Conservation (phyloP, 306 rosid genomes). For the Dalbergia cochinchinensis region DNA sequence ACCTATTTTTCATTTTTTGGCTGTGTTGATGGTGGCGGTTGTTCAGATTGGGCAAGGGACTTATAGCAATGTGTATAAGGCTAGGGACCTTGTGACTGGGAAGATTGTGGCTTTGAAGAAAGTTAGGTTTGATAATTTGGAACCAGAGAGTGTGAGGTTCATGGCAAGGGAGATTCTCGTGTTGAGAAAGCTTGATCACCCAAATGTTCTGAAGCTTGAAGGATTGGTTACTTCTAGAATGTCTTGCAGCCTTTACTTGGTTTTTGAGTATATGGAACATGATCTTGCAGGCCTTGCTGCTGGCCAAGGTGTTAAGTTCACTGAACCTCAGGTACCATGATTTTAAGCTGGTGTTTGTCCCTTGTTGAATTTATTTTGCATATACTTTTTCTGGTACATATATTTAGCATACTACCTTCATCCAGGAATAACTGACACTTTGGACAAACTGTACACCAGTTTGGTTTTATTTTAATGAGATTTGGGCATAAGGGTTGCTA, state of each 20-base stretch:
- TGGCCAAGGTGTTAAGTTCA: conserved; percentile 80
- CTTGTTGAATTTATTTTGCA: conserved; percentile 29
- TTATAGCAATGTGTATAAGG: conserved; percentile 98
- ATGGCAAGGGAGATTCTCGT: conserved; percentile 99
- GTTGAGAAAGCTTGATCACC: conserved; percentile 91
- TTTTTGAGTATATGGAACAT: conserved; percentile 97
- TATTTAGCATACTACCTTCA: no score
- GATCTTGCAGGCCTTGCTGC: conserved; percentile 98
- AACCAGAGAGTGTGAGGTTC: conserved; percentile 97
- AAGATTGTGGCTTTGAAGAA: conserved; percentile 95
- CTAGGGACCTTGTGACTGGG: conserved; percentile 79
- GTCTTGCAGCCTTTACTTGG: conserved; percentile 96
- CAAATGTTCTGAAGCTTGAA: conserved; percentile 94
- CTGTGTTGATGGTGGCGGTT: conserved; percentile 19
- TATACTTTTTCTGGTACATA: neutral
- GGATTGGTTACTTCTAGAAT: conserved; percentile 97
- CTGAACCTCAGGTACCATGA: conserved; percentile 86
- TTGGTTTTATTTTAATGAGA: conserved; percentile 25
- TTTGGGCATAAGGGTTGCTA: conserved; percentile 49
- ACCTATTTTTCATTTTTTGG: neutral
- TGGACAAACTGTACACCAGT: no score
- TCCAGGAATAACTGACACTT: no score
- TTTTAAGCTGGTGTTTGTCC: conserved; percentile 39
- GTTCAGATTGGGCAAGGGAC: conserved; percentile 98
- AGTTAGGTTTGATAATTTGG: conserved; percentile 95